These are phyloP conservation scores for Betula pendula DNA, from an alignment of 306 rosid genomes.

Conservation along the genomic window DNA sequence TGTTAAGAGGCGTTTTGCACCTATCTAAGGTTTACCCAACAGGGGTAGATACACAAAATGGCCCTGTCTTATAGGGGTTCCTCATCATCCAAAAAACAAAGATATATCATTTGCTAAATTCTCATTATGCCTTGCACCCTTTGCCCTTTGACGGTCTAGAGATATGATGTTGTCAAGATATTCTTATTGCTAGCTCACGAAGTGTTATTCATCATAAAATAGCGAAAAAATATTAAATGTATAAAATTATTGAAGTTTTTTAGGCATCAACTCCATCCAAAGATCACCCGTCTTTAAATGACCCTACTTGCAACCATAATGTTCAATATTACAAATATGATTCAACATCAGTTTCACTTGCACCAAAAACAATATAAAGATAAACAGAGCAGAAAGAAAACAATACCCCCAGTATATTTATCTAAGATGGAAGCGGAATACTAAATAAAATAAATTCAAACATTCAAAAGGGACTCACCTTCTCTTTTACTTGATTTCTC, in stretches of 20 bases:
- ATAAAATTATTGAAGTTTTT: not conserved
- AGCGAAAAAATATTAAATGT: not conserved
- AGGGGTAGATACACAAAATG: too few relatives aligned
- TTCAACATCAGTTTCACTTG: not conserved
- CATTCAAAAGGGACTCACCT: slow-evolving; percentile 42
- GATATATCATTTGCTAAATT: not conserved
- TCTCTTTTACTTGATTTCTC: slow-evolving; percentile 40
- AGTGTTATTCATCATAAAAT: not conserved
- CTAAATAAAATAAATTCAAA: not conserved
- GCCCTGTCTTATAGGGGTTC: too few relatives aligned
- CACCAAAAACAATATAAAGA: not conserved
- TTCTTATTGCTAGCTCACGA: not conserved
- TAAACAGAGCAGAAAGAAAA: not conserved
- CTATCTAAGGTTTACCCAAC: too few relatives aligned
- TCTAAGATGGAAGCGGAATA: not conserved
- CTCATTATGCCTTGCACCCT: not conserved
- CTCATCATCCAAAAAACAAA: too few relatives aligned
- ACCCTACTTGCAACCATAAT: not conserved
- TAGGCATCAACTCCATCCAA: not conserved
- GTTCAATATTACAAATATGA: not conserved
- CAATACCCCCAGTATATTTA: not conserved
- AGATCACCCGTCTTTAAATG: not conserved
- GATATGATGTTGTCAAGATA: not conserved
- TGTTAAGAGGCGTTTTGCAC: too few relatives aligned
- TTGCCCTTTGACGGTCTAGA: not conserved